These are phyloP conservation scores for Bauhinia variegata DNA, from an alignment of 306 rosid genomes.

Conservation along the genomic window DNA sequence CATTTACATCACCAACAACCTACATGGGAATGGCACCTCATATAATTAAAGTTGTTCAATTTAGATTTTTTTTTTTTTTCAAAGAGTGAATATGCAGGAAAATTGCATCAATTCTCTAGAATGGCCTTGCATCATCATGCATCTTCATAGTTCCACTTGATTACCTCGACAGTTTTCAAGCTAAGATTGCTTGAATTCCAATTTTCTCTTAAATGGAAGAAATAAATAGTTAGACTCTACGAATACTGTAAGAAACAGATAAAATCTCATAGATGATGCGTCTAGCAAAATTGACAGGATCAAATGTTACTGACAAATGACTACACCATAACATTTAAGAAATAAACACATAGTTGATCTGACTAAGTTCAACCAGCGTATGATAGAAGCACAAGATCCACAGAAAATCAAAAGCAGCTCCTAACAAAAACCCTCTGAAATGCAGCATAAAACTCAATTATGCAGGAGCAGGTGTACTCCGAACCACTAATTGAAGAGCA, in stretches of 20 bases:
- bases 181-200: background rate
- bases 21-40: slow-evolving; percentile 43
- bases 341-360: slow-evolving; percentile 8
- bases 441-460: slow-evolving; percentile 30
- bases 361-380: slow-evolving; percentile 34
- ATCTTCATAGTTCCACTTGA: background rate
- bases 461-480: slow-evolving; percentile 12
- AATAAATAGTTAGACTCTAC: background rate
- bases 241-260: too few relatives aligned
- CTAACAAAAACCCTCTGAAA: slow-evolving; percentile 24
- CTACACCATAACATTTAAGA: background rate
- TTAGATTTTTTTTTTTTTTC: background rate
- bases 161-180: background rate
- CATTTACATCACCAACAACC: slow-evolving; percentile 82
- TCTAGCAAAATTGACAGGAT: background rate
- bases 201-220: background rate
- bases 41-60: slow-evolving; percentile 24
- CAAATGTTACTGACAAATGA: background rate
- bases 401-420: slow-evolving; percentile 24
- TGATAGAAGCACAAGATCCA: slow-evolving; percentile 32
- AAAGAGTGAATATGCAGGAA: slow-evolving; percentile 3
- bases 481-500: background rate
- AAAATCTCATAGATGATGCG: background rate
- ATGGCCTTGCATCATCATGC: slow-evolving; percentile 6
- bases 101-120: too few relatives aligned